Base-by-base conservation (phyloP, 257 asterid genomes). In the Solanum sitiens region DNA sequence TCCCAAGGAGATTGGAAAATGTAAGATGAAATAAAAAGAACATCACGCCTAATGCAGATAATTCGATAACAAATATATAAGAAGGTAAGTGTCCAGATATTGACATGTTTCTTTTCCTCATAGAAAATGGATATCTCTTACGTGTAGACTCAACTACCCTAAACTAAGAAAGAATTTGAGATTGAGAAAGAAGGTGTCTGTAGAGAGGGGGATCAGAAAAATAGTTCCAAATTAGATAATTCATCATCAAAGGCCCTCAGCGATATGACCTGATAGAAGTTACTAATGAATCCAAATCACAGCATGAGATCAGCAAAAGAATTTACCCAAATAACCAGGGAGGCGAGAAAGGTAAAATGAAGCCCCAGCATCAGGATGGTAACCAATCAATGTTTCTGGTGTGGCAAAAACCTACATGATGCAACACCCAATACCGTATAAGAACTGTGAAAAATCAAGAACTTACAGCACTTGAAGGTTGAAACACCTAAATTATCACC, bases 301-400 rank as follows among this genome's bases (percentile, higher is more conserved):
- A 47, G 27, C 85, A 50, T 18, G 70, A 80, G 44, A 87, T 50
- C 61, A 39, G 44, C 70, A 45, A 88, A 50, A 23, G 79, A 85
- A 85, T 39, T 91, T 89, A 94, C 98, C 99, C 92, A 97, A 90
- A 92, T 92, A 88, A 89, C 99, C 99, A 89, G 99, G 99, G 61
- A 97, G 94, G 91, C 91, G 99, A 76, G 99, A 94, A 86, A 96
- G 98, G 92, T 95, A 92, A 92, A 97, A 97, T 86, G 99, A 97
- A 82, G 99, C 99, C 71, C 96, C 99, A 6, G 99, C 99, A 88
- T 97, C 99, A 37, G 99, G 99, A 91, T 97, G 99, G 94, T 93
- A 97, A 82, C 99, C 99, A 87, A 97, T 97, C 91, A 91, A 89
- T 44, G 97, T 95, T 91, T 97, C 99, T 5, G 99, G 98, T 2